phyloP scores from a whole-genome alignment of 1,139 yeast genomes.

The Suhomyces anneliseae region DNA sequence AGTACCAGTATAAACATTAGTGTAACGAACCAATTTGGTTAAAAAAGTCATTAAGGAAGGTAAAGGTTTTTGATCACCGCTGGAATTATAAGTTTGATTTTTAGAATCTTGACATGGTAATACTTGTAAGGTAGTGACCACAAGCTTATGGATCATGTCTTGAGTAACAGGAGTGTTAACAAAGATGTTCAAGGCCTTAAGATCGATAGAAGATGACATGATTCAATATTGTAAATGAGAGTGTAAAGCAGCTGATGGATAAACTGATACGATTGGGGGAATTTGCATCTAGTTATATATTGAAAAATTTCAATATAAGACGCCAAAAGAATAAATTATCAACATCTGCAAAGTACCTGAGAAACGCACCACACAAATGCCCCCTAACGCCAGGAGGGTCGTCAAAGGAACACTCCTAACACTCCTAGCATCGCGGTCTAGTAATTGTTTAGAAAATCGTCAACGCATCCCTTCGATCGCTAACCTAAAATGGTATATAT shows the following conservation, averaged over 20 bases:
- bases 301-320: not conserved
- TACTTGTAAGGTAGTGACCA: conserved; percentile 61
- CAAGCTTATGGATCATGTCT: conserved; percentile 66
- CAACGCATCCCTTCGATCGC: conserved; percentile 1
- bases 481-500: conserved; percentile 2
- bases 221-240: not conserved
- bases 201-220: conserved; percentile 31
- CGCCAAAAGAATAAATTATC: conserved; percentile 3
- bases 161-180: conserved; percentile 59
- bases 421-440: not conserved
- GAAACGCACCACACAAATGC: not conserved
- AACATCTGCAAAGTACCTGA: conserved; percentile 8
- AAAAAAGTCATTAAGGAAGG: conserved; percentile 78
- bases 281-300: not conserved
- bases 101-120: conserved; percentile 52
- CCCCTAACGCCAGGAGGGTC: conserved; percentile 6
- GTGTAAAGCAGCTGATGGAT: not conserved
- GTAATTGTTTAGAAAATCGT: not conserved
- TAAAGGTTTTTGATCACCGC: conserved; percentile 38
- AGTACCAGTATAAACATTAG: conserved; percentile 77
- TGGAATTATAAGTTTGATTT: conserved; percentile 27
- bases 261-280: not conserved
- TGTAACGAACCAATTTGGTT: conserved; percentile 65
- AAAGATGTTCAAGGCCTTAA: conserved; percentile 56
- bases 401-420: conserved; percentile 5